These are phyloP conservation scores for Myriosclerotinia scirpicola DNA, from an alignment of 2,329 filamentous ascomycete species.

Conservation along the genomic window DNA sequence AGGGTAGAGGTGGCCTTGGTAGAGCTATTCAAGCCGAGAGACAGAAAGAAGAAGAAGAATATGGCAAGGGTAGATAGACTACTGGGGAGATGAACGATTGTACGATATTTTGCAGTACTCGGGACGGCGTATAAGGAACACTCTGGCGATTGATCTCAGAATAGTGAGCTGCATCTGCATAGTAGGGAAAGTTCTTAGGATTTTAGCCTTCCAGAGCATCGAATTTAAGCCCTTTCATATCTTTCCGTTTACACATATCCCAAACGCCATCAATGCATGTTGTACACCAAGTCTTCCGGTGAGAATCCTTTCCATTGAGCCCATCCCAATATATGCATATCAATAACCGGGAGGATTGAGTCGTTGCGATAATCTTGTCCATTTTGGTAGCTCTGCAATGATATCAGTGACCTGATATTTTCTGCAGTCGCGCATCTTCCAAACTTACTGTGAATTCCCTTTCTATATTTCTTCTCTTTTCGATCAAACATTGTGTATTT, in stretches of 20 bases:
- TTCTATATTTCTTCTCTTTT: slow-evolving; percentile 92
- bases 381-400: slow-evolving; percentile 73
- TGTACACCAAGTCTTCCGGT: slow-evolving; percentile 31
- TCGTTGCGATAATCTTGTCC: slow-evolving; percentile 92
- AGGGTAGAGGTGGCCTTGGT: slow-evolving; percentile 86
- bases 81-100: slow-evolving; percentile 27
- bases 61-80: slow-evolving; percentile 54
- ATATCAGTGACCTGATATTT: slow-evolving; percentile 20
- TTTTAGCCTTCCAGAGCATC: slow-evolving; percentile 28
- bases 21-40: slow-evolving; percentile 69
- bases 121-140: slow-evolving; percentile 20
- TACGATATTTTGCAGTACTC: slow-evolving; percentile 10
- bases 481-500: slow-evolving; percentile 98
- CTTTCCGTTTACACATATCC: slow-evolving; percentile 31
- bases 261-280: slow-evolving; percentile 37
- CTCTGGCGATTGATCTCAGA: slow-evolving; percentile 16
- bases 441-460: slow-evolving; percentile 89
- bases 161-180: slow-evolving; percentile 21
- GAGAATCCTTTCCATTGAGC: slow-evolving; percentile 26
- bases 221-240: slow-evolving; percentile 21
- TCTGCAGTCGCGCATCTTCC: slow-evolving; percentile 8
- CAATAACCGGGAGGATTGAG: slow-evolving; percentile 92
- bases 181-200: slow-evolving; percentile 18
- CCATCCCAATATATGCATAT: slow-evolving; percentile 24
- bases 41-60: slow-evolving; percentile 58